Percentiles rank a stretch among this genome's conserved stretches.
phyloP scores from a whole-genome alignment of 106 monocot species.

The Dendrobium huoshanense region DNA sequence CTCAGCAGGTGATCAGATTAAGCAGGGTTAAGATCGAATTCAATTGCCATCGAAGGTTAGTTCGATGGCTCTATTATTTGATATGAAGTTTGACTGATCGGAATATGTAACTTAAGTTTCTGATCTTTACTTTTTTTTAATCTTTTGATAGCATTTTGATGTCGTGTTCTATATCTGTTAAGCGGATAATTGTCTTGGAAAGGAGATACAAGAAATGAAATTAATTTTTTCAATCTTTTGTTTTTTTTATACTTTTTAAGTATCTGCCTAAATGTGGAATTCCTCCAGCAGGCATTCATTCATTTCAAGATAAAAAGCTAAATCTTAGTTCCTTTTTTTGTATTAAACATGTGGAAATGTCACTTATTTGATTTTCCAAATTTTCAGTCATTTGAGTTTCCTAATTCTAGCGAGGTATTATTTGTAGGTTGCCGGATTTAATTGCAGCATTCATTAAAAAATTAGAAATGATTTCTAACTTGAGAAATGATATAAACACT shows the following conservation, averaged over 20 bases:
- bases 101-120: slow-evolving; percentile 2
- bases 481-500: too few species aligned
- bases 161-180: not conserved
- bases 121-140: not conserved
- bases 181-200: not conserved
- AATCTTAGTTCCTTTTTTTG: not conserved
- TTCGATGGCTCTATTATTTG: slow-evolving; percentile 9
- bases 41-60: slow-evolving; percentile 8
- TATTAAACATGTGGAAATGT: not conserved
- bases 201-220: not conserved
- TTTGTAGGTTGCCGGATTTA: too few species aligned
- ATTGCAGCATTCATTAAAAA: too few species aligned
- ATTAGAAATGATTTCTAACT: too few species aligned
- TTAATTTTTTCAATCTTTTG: not conserved
- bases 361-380: not conserved
- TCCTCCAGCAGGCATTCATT: not conserved
- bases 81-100: slow-evolving; percentile 5
- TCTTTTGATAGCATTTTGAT: not conserved
- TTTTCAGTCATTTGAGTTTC: not conserved
- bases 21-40: not conserved
- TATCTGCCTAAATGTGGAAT: not conserved
- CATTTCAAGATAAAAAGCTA: not conserved
- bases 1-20: not conserved
- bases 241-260: not conserved
- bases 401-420: too few species aligned